phyloP scores from a whole-genome alignment of 2,329 filamentous ascomycete genomes.

The Shiraia bambusicola region DNA sequence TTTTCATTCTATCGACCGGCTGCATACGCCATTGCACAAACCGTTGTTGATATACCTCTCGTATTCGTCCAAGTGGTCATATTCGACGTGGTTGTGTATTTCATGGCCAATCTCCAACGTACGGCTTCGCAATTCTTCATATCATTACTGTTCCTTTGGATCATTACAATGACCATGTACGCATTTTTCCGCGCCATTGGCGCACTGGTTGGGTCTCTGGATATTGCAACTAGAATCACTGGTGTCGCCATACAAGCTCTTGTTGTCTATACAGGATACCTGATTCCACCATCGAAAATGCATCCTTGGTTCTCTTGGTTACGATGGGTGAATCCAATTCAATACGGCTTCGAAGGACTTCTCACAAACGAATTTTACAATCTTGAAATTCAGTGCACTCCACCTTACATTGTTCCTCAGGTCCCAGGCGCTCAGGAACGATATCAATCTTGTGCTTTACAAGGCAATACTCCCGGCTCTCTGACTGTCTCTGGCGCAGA shows the following conservation, averaged over 20 bases:
- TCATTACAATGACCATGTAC: slow-evolving; percentile 49
- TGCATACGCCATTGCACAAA: slow-evolving; percentile 61
- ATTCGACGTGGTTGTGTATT: slow-evolving; percentile 64
- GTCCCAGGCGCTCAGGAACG: slow-evolving; percentile 49
- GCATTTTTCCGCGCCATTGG: slow-evolving; percentile 45
- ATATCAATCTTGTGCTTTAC: slow-evolving; percentile 62
- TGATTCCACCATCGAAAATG: slow-evolving; percentile 45
- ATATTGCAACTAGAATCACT: slow-evolving; percentile 44
- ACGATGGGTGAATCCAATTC: slow-evolving; percentile 57
- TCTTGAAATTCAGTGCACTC: slow-evolving; percentile 56
- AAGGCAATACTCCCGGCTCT: slow-evolving; percentile 57
- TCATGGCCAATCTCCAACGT: slow-evolving; percentile 58
- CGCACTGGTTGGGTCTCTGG: slow-evolving; percentile 38
- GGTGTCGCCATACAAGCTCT: slow-evolving; percentile 46
- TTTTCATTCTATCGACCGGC: slow-evolving; percentile 68
- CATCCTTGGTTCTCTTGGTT: slow-evolving; percentile 46
- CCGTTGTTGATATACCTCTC: slow-evolving; percentile 59
- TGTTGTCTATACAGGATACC: slow-evolving; percentile 44
- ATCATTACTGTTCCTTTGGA: slow-evolving; percentile 63
- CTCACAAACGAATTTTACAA: slow-evolving; percentile 70
- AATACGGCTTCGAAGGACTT: slow-evolving; percentile 69
- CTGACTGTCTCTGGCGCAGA: slow-evolving; percentile 55
- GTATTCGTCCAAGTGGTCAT: slow-evolving; percentile 60
- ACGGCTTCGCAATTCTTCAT: slow-evolving; percentile 66
- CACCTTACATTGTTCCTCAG: slow-evolving; percentile 59